phyloP scores from a whole-genome alignment of 208 protist species.

The Phytomonas francai region DNA sequence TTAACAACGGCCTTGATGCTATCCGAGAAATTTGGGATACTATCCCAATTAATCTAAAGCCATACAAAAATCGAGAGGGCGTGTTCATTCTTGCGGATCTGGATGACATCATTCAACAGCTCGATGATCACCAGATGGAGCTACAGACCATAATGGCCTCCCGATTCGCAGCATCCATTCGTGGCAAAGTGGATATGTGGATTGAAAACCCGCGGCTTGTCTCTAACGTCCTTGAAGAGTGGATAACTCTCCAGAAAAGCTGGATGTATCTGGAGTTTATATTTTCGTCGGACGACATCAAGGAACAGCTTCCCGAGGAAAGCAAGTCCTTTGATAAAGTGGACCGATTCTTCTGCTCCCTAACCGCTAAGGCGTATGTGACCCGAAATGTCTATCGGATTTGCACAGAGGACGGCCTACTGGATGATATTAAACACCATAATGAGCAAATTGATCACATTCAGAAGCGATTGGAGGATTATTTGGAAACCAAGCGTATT shows the following conservation, averaged over 20 bases:
- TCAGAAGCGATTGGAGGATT: slow-evolving; percentile 94
- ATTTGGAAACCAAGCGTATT: slow-evolving; percentile 94
- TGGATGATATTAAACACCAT: slow-evolving; percentile 72
- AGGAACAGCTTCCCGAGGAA: slow-evolving; percentile 90
- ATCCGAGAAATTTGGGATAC: slow-evolving; percentile 85
- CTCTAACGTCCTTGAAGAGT: slow-evolving; percentile 91
- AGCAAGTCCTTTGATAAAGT: slow-evolving; percentile 84
- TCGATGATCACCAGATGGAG: slow-evolving; percentile 90
- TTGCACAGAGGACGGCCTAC: slow-evolving; percentile 67
- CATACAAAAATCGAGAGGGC: slow-evolving; percentile 80
- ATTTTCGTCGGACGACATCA: slow-evolving; percentile 96
- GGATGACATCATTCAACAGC: slow-evolving; percentile 90
- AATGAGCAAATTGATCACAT: slow-evolving; percentile 92
- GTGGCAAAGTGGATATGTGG: slow-evolving; percentile 86
- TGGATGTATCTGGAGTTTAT: slow-evolving; percentile 99
- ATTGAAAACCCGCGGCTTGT: slow-evolving; percentile 78
- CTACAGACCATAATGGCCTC: slow-evolving; percentile 90
- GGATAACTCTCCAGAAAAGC: slow-evolving; percentile 93
- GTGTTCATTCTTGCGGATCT: slow-evolving; percentile 85
- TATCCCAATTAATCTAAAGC: slow-evolving; percentile 69
- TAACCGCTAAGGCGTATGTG: slow-evolving; percentile 83
- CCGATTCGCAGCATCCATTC: slow-evolving; percentile 79
- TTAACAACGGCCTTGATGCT: slow-evolving; percentile 86
- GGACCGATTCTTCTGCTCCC: slow-evolving; percentile 82
- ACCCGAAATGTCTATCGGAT: slow-evolving; percentile 86